Evolutionary conservation across 345 rosid genomes (phyloP).

Genomic region (Microcos paniculata): DNA sequence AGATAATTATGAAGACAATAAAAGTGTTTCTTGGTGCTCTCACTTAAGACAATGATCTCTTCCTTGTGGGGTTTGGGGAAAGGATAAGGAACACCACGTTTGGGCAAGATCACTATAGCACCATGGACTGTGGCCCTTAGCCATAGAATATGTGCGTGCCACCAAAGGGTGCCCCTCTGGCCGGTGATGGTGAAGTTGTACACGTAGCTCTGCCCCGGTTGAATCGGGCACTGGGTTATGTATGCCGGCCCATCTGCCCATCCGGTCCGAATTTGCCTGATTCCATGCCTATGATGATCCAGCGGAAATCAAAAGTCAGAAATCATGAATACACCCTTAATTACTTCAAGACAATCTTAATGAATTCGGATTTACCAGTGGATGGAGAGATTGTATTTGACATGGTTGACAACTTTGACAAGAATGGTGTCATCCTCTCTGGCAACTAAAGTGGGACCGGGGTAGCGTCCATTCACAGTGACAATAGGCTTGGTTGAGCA

Average conservation of each 20-base stretch:
- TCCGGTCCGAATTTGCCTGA: conserved; percentile 68
- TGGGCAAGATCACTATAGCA: conserved; percentile 75
- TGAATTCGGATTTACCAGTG: conserved; percentile 39
- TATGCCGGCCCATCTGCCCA: conserved; percentile 97
- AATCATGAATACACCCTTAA: not conserved
- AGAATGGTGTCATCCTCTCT: conserved; percentile 65
- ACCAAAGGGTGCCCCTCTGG: conserved; percentile 79
- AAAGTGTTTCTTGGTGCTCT: too few relatives aligned
- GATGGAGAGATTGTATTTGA: conserved; percentile 53
- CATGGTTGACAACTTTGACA: conserved; percentile 65
- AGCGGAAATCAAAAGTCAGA: not conserved
- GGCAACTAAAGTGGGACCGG: conserved; percentile 56
- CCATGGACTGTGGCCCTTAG: conserved; percentile 93
- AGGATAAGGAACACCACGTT: conserved; percentile 79
- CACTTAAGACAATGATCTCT: conserved; percentile 53
- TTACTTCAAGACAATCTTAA: not conserved
- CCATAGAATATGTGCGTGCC: conserved; percentile 95
- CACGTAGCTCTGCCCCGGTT: conserved; percentile 60
- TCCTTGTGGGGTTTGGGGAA: conserved; percentile 76
- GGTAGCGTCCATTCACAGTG: conserved; percentile 67
- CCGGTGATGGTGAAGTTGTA: conserved; percentile 81
- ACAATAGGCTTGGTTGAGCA: conserved; percentile 82
- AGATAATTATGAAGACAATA: too few relatives aligned
- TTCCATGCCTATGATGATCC: conserved; percentile 63
- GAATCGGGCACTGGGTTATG: conserved; percentile 90